Evolutionary conservation across 345 rosid species (phyloP), one percentile per base, ranked within the genome.

Genomic region (Acer saccharum): DNA sequence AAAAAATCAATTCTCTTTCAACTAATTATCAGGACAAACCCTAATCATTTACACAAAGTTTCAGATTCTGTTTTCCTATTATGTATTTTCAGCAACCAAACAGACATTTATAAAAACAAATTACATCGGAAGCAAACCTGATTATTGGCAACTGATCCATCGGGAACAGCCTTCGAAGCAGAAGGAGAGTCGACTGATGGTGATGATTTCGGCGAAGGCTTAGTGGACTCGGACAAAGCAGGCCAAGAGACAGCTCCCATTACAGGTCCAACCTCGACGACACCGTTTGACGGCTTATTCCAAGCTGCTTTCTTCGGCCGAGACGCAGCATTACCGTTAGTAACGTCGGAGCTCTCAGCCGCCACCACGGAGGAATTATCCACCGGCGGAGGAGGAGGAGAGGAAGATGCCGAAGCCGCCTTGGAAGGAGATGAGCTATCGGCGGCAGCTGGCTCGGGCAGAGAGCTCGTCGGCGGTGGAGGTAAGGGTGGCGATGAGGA

Each of bases 171-270:
- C 68, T 76, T 90, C 2, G 86, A 52, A 63, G 85, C 69, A 69
- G 88, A 20, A 25, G 27, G 76, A 39, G 81, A 78, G 16, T 85
- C 81, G 2, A 81, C 20, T 71, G 55, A 58, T 69, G 86, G 77
- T 54, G 76, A n/a, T 5, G 81, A 66, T 82, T 84, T 91, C 2
- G 91, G 81, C 12, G 87, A 82, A 71, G 83, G 72, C 79, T 80
- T 84, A 50, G 88, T 73, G 35, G 93, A 81, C 77, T 86, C 86
- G 14, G 90, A 86, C 55, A 91, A 82, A 74, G 89, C 92, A 50
- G 95, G 93, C 95, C 95, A 91, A 39, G 90, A 81, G 54, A 65
- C 87, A 43, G 88, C 89, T 63, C 89, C 93, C 87, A 84, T 89
- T 68, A 85, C 89, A 52, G 87, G 84, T 62, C 85, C 79, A 9